Base-by-base conservation (phyloP, 108 stramenopile genomes). In the Chaetoceros tenuissimus region DNA sequence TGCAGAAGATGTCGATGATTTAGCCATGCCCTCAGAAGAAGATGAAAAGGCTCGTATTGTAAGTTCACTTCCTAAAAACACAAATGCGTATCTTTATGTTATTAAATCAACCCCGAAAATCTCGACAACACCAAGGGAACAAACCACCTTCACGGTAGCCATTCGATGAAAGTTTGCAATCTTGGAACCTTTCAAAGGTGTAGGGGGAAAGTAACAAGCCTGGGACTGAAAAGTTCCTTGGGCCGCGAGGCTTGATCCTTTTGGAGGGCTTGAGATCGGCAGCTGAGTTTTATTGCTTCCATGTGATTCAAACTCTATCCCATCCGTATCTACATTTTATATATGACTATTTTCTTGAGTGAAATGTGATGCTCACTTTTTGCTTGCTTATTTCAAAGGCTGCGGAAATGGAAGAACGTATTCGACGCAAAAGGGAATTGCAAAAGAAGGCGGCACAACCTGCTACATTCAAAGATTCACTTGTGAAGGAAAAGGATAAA, bases 281-380 rank as follows among this genome's bases (percentile, higher is more conserved):
- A 69, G 88, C 88, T 89, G 88, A 89, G 88, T 52, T 61, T 74
- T 63, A 62, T 72, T 72, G 62, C 48, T 23, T 48, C 53, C 64
- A 23, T 55, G 74, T 71, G 77, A 66, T 62, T 63, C 60, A 49
- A 58, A 66, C 80, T 90, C 85, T 85, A 86, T 90, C 89, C 85
- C 89, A 89, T 78, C 68, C 59, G 65, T 73, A 73, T 52, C 43
- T 40, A 74, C 72, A 85, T 64, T 40, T 56, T 48, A 63, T 59
- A 22, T 56, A 3, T 61, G 7, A 19, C 5, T 58, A 27, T 63
- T 26, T 56, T 46, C 26, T 8, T 43, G 28, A 30, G 29, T 57
- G 20, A 8, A 50, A 24, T 17, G 5, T 13, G 8, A 5, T 40
- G 34, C n/a, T n/a, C n/a, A n/a, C n/a, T 25, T 25, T 55, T 28